Evolutionary conservation across 371 early-diverging fungal genomes (phyloP).

Genomic region (Saksenaea vasiformis): DNA sequence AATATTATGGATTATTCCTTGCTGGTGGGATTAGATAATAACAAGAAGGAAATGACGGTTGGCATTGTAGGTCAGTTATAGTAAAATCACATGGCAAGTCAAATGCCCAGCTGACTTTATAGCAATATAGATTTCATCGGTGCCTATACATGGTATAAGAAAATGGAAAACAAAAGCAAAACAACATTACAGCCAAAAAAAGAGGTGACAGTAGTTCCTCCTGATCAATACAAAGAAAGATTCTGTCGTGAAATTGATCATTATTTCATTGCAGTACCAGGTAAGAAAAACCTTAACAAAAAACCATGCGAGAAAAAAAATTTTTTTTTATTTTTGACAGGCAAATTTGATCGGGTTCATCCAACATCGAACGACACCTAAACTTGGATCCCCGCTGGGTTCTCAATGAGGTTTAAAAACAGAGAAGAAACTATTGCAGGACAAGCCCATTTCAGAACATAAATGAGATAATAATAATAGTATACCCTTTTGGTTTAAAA

Average conservation of each 20-base stretch:
- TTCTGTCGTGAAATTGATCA: conserved; percentile 84
- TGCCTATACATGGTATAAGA: conserved; percentile 94
- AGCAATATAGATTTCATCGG: conserved; percentile 83
- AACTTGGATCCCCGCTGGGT: conserved; percentile 5
- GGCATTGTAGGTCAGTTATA: conserved; percentile 76
- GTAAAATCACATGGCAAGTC: not conserved
- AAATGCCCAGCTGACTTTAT: not conserved
- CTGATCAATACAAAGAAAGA: conserved; percentile 84
- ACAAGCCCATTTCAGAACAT: not conserved
- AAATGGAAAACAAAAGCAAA: conserved; percentile 90
- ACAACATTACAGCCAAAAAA: conserved; percentile 72
- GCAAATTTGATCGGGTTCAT: conserved; percentile 32
- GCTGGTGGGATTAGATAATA: conserved; percentile 84
- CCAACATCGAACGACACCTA: conserved; percentile 6
- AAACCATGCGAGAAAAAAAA: not conserved
- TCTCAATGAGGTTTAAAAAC: not conserved
- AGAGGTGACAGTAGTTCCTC: conserved; percentile 90
- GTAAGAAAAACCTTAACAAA: conserved; percentile 32
- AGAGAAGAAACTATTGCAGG: not conserved
- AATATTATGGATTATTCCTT: conserved; percentile 96
- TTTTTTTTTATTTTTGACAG: conserved; percentile 10
- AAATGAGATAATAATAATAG: not conserved
- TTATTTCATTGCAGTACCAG: conserved; percentile 81
- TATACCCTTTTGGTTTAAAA: not conserved
- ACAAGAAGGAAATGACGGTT: conserved; percentile 79